Base-by-base conservation (phyloP, 2,329 filamentous ascomycete species). In the Penicillium sclerotiorum region DNA sequence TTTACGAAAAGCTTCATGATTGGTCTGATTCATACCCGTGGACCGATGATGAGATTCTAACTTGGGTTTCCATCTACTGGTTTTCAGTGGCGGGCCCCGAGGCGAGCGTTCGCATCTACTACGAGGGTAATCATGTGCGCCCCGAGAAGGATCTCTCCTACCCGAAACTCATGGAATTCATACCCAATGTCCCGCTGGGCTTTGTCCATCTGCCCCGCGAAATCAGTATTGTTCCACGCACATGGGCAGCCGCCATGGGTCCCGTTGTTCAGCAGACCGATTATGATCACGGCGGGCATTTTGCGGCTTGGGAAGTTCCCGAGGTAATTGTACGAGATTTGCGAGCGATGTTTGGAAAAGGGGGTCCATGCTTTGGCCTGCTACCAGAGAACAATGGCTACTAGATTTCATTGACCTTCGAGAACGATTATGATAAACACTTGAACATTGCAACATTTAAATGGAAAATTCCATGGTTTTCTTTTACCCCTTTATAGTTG, bases 1-100 rank as follows among this genome's bases (percentile, higher is more conserved):
- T 93, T 32, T 88, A 88, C 56, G 89, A 93, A 70, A 93, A 94
- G 64, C 72, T 94, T 18, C 82, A 87, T 56, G 86, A 89, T 61
- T 93, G 89, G 89, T 85, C 85, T 0, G 88, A 93, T 60, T 63
- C 61, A 1, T 90, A 90, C 62, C 73, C 81, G 0, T 92, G 88
- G 88, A 86, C 83, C 0, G 85, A 90, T 49, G 87, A 91, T 43
- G 88, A 92, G 70, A 79, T 92, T 7, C 70, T 89, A 13, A 89
- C 84, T 0, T 93, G 88, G 89, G 70, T 91, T 0, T 83, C 78
- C 32, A 80, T 92, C 38, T 92, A 92, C 66, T 83, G 80, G 67
- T 91, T 90, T 68, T 85, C 82, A 3, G 78, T 72, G 0, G 85
- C 86, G 0, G 88, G 89, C 0, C 84, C 88, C 0, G 85, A 85